These are phyloP conservation scores for Saccharomycopsis sp. DNA, from an alignment of 805 yeast genomes.

Conservation along the genomic window DNA sequence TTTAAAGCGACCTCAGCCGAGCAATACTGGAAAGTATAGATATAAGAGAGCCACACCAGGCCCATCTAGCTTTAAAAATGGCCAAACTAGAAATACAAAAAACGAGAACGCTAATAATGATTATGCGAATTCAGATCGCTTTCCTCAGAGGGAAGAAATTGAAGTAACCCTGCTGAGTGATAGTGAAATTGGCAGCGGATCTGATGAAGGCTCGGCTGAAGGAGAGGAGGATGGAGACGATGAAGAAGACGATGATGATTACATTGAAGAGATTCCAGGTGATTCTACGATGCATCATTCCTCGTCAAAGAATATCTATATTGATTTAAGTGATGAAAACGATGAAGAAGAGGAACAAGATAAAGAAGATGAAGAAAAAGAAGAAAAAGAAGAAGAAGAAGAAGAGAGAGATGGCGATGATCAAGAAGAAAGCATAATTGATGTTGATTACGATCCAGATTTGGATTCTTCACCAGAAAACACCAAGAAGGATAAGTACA, in stretches of 20 bases:
- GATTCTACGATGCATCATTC: not conserved
- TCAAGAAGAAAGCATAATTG: conserved; percentile 2
- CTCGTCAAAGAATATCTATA: not conserved
- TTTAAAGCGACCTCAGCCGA: not conserved
- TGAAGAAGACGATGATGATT: not conserved
- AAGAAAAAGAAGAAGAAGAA: too few relatives aligned
- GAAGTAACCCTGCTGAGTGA: not conserved
- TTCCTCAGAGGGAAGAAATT: not conserved
- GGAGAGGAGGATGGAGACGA: not conserved
- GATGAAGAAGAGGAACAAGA: not conserved
- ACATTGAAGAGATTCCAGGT: not conserved
- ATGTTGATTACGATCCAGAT: conserved; percentile 6
- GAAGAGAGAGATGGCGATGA: not conserved
- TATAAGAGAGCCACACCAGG: not conserved
- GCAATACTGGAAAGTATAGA: not conserved
- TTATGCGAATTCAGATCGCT: not conserved
- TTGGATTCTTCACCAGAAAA: not conserved
- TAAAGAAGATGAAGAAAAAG: not conserved
- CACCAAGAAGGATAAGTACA: not conserved
- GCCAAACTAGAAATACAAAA: not conserved
- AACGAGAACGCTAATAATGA: not conserved
- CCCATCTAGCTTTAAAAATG: not conserved
- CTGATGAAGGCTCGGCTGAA: too few relatives aligned
- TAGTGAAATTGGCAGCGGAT: too few relatives aligned
- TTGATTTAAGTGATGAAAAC: not conserved